Base-by-base conservation (phyloP, 192 early-diverging fungal species). In the Coemansia sp. region DNA sequence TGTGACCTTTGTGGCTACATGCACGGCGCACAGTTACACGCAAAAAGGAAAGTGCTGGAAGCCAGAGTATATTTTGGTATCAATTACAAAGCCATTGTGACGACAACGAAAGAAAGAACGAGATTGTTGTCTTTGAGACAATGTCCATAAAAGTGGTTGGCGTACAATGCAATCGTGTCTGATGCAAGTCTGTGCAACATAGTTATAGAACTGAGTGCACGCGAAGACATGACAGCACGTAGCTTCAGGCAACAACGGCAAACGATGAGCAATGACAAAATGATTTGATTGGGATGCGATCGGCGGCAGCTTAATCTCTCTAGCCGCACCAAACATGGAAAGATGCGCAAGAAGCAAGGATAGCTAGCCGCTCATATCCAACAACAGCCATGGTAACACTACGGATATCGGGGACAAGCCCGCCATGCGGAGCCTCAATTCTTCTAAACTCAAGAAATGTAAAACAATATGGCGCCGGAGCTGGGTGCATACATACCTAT, bases 21-120 rank as follows among this genome's bases (percentile, higher is more conserved):
- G 51, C 51, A 53, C 11, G 51, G 51, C 51, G 51, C 24, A 26
- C 51, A 53, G 51, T 53, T 53, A 53, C 51, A 12, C 51, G 21
- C 23, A 53, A 53, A 52, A 53, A 26, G 14, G 51, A 23, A 26
- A 53, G 51, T 23, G 51, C 8, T 53, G 8, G 20, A 53, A 26
- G 15, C 9, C 51, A 53, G 14, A 53, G 51, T 53, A 21, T 7
- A 23, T 53, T 53, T 53, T 53, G 51, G 51, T 26, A 53, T 26
- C 51, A 53, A 53, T 53, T 16, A 53, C 51, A 53, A 53, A 53
- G 51, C 9, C 51, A 53, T 24, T 53, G 51, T 53, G 14, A 53
- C 14, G 51, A 53, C 51, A 26, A 12, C 23, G 24, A 53, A 24
- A 26, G 51, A 53, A 53, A 53, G 51, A 23, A 53, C 20, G 7